phyloP scores from a whole-genome alignment of 192 early-diverging fungal species.

The Gigaspora rosea region DNA sequence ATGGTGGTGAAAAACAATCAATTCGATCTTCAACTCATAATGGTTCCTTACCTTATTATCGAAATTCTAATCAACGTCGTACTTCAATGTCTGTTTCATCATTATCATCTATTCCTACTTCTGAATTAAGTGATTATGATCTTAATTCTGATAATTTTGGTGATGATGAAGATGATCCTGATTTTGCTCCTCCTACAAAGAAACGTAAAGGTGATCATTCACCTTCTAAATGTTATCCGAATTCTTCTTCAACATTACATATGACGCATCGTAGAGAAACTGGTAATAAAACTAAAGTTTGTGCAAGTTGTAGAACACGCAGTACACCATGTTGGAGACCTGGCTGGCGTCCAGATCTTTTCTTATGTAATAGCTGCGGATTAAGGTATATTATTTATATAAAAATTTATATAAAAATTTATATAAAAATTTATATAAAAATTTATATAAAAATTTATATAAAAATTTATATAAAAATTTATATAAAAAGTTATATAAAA shows the following conservation, averaged over 20 bases:
- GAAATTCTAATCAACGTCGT: conserved; percentile 4
- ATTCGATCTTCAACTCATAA: not conserved
- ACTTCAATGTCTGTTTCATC: conserved; percentile 23
- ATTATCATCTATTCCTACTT: conserved; percentile 9
- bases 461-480: not conserved
- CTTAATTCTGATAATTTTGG: conserved; percentile 28
- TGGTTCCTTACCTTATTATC: not conserved
- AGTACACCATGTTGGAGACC: conserved; percentile 50
- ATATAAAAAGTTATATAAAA: too few species aligned
- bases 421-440: not conserved
- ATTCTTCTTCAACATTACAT: not conserved
- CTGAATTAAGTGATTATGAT: conserved; percentile 27
- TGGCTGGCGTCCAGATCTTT: conserved; percentile 39
- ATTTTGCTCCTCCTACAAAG: conserved; percentile 22
- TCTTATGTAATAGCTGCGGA: conserved; percentile 47
- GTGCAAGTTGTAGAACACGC: conserved; percentile 42
- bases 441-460: not conserved
- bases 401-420: not conserved
- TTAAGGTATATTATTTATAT: conserved; percentile 27
- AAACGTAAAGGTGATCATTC: not conserved
- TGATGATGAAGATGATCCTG: conserved; percentile 34
- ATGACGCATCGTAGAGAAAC: not conserved
- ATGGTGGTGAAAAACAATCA: not conserved
- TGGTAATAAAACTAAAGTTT: conserved; percentile 23
- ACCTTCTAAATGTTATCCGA: not conserved